Base-by-base conservation (phyloP, 495 filamentous ascomycete genomes). In the Penicillium fimorum region DNA sequence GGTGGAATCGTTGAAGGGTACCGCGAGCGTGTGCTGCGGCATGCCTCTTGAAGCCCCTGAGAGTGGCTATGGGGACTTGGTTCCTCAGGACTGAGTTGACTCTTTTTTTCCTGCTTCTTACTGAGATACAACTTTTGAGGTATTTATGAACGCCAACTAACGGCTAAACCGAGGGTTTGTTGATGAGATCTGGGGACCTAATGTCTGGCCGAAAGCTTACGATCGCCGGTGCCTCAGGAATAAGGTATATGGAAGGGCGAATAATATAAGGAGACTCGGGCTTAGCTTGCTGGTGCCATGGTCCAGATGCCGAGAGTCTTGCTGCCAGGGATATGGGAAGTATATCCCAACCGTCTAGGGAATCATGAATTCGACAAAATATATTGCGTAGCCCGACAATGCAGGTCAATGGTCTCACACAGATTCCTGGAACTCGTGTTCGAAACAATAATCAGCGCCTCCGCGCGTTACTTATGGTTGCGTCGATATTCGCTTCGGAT, bases 11-110 rank as follows among this genome's bases (percentile, higher is more conserved):
- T 75, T 3, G 85, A 90, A 61, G 83, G 82, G 0, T 69, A 22
- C 22, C 22, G 22, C 22, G 87, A 45, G 81, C 82, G 0, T 75
- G 80, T 1, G 82, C 83, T 15, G 87, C 87, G 1, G 79, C 79
- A 15, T 64, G 43, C 71, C 77, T 1, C 70, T 92, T 12, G 89
- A 85, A 30, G 86, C 87, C 1, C 70, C 75, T 11, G 88, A 22
- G 78, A 0, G 82, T 75, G 11, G 87, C 84, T 4, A 74, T 92
- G 69, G 89, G 89, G 5, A 93, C 88, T 10, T 75, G 85, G 53
- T 84, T 88, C 60, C 76, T 90, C 20, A 80, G 84, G 8, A 69
- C 83, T 0, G 57, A 59, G 0, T 88, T 91, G 64, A 82, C 85
- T 3, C 85, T 3, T 70, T 70, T 15, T 79, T 88, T 4, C 70